phyloP scores from a whole-genome alignment of 2,329 filamentous ascomycete genomes.

The Sclerotinia glacialis region DNA sequence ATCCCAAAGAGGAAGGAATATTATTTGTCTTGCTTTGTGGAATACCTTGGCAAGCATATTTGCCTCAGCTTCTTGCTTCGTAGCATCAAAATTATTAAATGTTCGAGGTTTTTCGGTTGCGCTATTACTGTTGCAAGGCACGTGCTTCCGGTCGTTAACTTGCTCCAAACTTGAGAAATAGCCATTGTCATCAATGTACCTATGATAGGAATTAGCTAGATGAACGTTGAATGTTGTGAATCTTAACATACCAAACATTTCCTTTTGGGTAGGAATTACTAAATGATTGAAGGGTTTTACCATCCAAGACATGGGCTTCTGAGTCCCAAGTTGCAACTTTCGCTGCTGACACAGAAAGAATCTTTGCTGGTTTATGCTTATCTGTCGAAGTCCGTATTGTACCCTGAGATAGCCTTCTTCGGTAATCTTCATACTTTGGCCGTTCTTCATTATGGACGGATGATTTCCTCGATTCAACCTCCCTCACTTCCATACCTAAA shows the following conservation, averaged over 20 bases:
- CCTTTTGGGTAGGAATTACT: slow-evolving; percentile 36
- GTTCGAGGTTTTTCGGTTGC: slow-evolving; percentile 25
- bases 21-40: slow-evolving; percentile 34
- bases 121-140: background rate
- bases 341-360: slow-evolving; percentile 33
- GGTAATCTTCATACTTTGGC: background rate
- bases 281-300: slow-evolving; percentile 32
- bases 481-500: slow-evolving; percentile 24
- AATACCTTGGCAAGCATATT: slow-evolving; percentile 34
- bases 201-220: background rate
- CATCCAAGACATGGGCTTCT: slow-evolving; percentile 29
- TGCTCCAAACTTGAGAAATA: slow-evolving; percentile 38
- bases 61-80: slow-evolving; percentile 32
- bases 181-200: slow-evolving; percentile 34
- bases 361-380: slow-evolving; percentile 32
- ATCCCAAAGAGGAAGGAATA: slow-evolving; percentile 39
- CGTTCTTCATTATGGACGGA: background rate
- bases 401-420: slow-evolving; percentile 24
- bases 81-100: slow-evolving; percentile 22
- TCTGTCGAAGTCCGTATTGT: slow-evolving; percentile 27
- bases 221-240: background rate
- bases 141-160: slow-evolving; percentile 23
- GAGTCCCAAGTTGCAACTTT: slow-evolving; percentile 29
- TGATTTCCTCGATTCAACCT: slow-evolving; percentile 14
- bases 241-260: slow-evolving; percentile 33